A percentile compares a stretch with the other conserved stretches of the same genome.
Conservation (phyloP, 73 alveolate genomes). For the Paramecium primaurelia region DNA sequence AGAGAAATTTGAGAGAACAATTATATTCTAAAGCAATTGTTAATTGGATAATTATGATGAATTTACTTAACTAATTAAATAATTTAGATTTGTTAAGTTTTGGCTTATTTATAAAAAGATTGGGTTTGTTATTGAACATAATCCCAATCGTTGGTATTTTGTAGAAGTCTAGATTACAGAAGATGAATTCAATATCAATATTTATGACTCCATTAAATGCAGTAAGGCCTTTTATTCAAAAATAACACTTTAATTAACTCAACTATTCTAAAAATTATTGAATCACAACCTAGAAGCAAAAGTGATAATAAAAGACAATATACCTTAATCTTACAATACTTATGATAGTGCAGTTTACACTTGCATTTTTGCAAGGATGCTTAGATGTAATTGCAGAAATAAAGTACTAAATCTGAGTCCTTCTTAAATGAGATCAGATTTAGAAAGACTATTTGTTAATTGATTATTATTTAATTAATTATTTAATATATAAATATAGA, state of each 20-base stretch:
- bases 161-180: neutral
- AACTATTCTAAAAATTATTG: neutral
- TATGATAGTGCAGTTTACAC: conserved; percentile 17
- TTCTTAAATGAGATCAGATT: neutral
- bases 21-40: neutral
- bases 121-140: neutral
- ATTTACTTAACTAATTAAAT: neutral
- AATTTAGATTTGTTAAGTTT: neutral
- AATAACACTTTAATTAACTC: neutral
- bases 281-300: neutral
- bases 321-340: neutral
- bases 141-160: neutral
- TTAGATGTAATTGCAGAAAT: neutral
- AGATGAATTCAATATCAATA: neutral
- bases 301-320: neutral
- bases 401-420: neutral
- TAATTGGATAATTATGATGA: neutral
- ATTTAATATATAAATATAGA: neutral
- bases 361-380: conserved; percentile 1
- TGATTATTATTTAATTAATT: neutral
- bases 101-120: neutral
- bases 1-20: neutral
- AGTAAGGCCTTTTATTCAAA: neutral
- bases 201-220: neutral
- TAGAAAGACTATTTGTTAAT: neutral